These are phyloP conservation scores for Drechslera avenae DNA, from an alignment of 2,329 filamentous ascomycete genomes.

Conservation along the genomic window DNA sequence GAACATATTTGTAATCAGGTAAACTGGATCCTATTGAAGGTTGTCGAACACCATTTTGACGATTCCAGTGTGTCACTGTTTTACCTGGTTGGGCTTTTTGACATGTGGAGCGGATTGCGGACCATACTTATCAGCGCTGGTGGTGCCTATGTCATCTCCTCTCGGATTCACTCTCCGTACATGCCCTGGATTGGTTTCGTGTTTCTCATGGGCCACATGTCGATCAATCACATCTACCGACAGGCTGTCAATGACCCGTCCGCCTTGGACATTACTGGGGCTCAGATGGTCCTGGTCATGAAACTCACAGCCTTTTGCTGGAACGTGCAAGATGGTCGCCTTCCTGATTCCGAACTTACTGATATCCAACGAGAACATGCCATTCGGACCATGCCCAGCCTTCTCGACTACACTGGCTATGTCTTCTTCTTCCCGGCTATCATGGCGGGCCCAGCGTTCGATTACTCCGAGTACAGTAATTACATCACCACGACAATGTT, in stretches of 20 bases:
- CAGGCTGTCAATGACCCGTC: slow-evolving; percentile 71
- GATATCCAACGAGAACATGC: slow-evolving; percentile 85
- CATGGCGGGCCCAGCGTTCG: slow-evolving; percentile 89
- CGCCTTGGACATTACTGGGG: slow-evolving; percentile 81
- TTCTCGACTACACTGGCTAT: slow-evolving; percentile 86
- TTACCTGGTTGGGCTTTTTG: slow-evolving; percentile 91
- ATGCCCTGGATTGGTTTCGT: slow-evolving; percentile 98
- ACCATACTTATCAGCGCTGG: slow-evolving; percentile 80
- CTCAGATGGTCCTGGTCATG: slow-evolving; percentile 98
- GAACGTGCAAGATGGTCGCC: slow-evolving; percentile 92
- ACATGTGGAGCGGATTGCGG: slow-evolving; percentile 82
- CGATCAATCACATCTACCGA: slow-evolving; percentile 82
- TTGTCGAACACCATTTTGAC: slow-evolving; percentile 8
- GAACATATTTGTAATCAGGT: slow-evolving; percentile 85
- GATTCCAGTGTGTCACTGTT: slow-evolving; percentile 73
- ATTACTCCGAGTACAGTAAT: slow-evolving; percentile 87
- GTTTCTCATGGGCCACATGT: slow-evolving; percentile 96
- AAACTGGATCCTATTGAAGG: slow-evolving; percentile 19
- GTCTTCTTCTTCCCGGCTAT: slow-evolving; percentile 94
- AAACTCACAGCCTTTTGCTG: slow-evolving; percentile 96
- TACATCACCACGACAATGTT: slow-evolving; percentile 98
- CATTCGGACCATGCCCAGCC: slow-evolving; percentile 71
- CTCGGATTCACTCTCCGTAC: slow-evolving; percentile 81
- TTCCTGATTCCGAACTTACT: slow-evolving; percentile 78
- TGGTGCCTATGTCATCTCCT: slow-evolving; percentile 81